Percentiles rank a stretch among this genome's conserved stretches.
phyloP scores from a whole-genome alignment of 148 eudicot genomes.

The Tetragonia tetragonoides region DNA sequence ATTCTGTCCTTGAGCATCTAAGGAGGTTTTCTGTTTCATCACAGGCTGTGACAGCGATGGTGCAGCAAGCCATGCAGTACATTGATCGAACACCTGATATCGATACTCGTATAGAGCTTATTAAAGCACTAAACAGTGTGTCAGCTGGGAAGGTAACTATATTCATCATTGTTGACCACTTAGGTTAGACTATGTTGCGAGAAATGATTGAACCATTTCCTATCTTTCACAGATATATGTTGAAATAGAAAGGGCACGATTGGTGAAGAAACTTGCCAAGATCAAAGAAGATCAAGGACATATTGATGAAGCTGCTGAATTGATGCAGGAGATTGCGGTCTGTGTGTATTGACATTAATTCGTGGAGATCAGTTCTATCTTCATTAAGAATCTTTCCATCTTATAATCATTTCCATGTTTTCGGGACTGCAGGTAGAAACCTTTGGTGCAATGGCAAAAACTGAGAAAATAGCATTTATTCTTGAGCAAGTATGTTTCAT shows the following conservation, averaged over 20 bases:
- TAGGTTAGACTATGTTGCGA: background rate
- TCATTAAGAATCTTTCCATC: background rate
- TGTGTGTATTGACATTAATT: constrained; percentile 27
- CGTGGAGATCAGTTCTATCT: background rate
- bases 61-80: constrained; percentile 90
- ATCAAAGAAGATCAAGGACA: constrained; percentile 89
- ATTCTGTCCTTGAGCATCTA: constrained; percentile 1
- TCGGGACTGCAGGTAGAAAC: constrained; percentile 72
- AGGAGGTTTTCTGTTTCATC: constrained; percentile 4
- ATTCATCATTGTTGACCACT: background rate
- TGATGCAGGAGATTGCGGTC: constrained; percentile 98
- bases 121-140: constrained; percentile 80
- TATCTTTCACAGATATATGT: constrained; percentile 66
- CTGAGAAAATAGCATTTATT: constrained; percentile 90
- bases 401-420: constrained; percentile 2
- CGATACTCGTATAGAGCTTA: constrained; percentile 83
- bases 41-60: constrained; percentile 92
- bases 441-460: constrained; percentile 97
- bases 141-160: constrained; percentile 84
- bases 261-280: constrained; percentile 83
- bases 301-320: constrained; percentile 92
- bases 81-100: constrained; percentile 89
- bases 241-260: constrained; percentile 85
- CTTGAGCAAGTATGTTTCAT: constrained; percentile 76
- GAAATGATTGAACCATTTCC: background rate